These are phyloP conservation scores for Pistacia vera DNA, from an alignment of 345 rosid genomes.

Conservation along the genomic window DNA sequence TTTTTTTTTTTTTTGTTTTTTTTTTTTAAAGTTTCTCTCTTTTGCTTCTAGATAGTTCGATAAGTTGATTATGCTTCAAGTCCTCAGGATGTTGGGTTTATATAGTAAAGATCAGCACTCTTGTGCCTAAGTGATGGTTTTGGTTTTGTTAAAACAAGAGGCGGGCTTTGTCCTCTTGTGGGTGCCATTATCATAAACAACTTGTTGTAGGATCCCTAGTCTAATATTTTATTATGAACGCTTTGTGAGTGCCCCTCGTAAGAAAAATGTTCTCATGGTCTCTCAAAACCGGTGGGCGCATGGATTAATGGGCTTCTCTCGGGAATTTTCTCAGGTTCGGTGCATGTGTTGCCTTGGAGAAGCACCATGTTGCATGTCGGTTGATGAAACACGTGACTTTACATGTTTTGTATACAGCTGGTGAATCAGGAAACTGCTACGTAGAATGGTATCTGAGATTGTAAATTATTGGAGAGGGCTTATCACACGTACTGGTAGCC, in stretches of 20 bases:
- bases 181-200: background rate
- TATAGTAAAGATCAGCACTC: background rate
- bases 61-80: background rate
- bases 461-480: background rate
- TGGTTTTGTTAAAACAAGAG: conserved; percentile 10
- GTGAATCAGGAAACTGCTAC: background rate
- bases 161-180: conserved; percentile 13
- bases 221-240: background rate
- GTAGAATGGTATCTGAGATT: background rate
- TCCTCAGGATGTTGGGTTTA: background rate
- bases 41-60: background rate
- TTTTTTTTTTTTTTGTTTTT: background rate
- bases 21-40: background rate
- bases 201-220: background rate
- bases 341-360: background rate
- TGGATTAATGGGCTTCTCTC: background rate
- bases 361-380: background rate
- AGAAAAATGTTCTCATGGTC: background rate
- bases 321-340: background rate
- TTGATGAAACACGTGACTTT: background rate
- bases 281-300: conserved; percentile 1
- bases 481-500: background rate
- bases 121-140: background rate
- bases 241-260: background rate
- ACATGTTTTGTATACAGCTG: background rate